Percentiles rank a stretch among this genome's conserved stretches.
phyloP scores from a whole-genome alignment of 169 alveolate genomes.

The Plasmodium fragile region DNA sequence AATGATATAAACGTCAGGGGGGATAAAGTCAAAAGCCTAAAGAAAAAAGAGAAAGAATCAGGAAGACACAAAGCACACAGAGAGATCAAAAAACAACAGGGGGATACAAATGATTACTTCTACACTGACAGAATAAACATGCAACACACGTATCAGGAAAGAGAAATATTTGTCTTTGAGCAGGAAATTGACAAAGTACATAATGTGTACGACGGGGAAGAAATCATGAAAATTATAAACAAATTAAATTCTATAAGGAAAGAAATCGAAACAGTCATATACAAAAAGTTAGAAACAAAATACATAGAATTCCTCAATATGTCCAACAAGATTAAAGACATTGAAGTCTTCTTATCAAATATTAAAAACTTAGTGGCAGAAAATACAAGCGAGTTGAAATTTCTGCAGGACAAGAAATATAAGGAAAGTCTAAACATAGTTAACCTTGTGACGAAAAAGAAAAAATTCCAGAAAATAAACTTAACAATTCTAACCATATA shows the following conservation, averaged over 20 bases:
- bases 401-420: conserved; percentile 43
- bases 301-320: conserved; percentile 20
- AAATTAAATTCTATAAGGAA: conserved; percentile 76
- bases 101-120: background rate
- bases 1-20: background rate
- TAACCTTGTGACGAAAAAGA: conserved; percentile 31
- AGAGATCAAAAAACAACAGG: background rate
- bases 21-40: background rate
- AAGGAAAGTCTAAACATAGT: conserved; percentile 48
- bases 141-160: conserved; percentile 24
- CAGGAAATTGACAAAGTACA: conserved; percentile 47
- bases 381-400: conserved; percentile 53
- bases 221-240: conserved; percentile 70
- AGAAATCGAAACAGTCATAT: conserved; percentile 70
- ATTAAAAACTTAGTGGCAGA: conserved; percentile 32
- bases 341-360: conserved; percentile 33
- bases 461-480: conserved; percentile 51
- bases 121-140: background rate
- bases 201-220: conserved; percentile 54
- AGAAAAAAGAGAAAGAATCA: background rate
- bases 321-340: conserved; percentile 41
- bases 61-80: background rate
- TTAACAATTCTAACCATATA: conserved; percentile 50
- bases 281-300: conserved; percentile 65
- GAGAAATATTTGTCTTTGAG: conserved; percentile 70